Percentiles rank a stretch among this genome's conserved stretches.
These are phyloP conservation scores for Aspergillus sp. DNA, from an alignment of 2,329 filamentous ascomycete species.

Conservation along the genomic window DNA sequence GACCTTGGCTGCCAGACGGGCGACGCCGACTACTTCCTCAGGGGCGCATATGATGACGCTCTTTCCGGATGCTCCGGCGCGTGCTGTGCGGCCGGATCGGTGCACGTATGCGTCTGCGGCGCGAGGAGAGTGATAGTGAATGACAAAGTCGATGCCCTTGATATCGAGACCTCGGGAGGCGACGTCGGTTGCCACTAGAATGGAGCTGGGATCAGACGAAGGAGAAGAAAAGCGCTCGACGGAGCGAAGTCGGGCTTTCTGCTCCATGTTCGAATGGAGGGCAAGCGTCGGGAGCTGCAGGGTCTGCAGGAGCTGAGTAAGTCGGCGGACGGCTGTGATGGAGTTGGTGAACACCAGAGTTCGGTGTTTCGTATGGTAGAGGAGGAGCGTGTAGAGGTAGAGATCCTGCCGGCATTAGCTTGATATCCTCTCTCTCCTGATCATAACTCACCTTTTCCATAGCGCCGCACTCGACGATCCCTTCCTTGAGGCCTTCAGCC, in stretches of 20 bases:
- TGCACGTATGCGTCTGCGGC: conserved; percentile 92
- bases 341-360: conserved; percentile 93
- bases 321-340: conserved; percentile 79
- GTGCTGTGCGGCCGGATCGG: conserved; percentile 85
- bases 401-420: conserved; percentile 53
- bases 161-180: conserved; percentile 92
- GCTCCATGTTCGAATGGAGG: conserved; percentile 87
- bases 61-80: conserved; percentile 65
- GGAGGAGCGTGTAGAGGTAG: conserved; percentile 78
- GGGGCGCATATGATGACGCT: conserved; percentile 85
- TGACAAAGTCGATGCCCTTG: conserved; percentile 72
- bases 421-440: background rate
- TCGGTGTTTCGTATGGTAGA: conserved; percentile 70
- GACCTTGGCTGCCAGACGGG: conserved; percentile 77
- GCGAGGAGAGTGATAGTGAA: conserved; percentile 93
- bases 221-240: conserved; percentile 76
- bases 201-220: conserved; percentile 45
- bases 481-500: conserved; percentile 76
- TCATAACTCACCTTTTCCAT: conserved; percentile 66
- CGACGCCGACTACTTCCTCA: conserved; percentile 78
- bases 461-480: conserved; percentile 80
- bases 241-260: conserved; percentile 88
- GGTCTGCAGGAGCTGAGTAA: conserved; percentile 75
- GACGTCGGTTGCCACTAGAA: conserved; percentile 87
- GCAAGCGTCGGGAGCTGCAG: conserved; percentile 67